Conservation (phyloP, 1,284 basidiomycete genomes). For the Ustilago nuda region DNA sequence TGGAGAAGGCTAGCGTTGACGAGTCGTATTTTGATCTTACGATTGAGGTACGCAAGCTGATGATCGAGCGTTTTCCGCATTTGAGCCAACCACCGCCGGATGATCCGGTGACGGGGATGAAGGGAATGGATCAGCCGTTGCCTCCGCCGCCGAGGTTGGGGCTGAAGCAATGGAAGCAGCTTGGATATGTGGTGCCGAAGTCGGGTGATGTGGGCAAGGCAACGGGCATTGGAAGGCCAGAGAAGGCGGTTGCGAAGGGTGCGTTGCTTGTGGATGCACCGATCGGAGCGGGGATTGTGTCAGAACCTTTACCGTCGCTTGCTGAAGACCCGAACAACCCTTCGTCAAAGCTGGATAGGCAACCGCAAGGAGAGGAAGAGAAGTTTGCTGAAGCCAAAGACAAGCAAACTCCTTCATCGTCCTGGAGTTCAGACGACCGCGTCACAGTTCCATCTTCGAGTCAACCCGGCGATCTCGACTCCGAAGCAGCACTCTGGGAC, state of each 20-base stretch:
- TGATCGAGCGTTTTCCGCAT: conserved; percentile 74
- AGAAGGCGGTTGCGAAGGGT: conserved; percentile 45
- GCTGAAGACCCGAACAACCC: conserved; percentile 2
- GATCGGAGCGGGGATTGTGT: conserved; percentile 38
- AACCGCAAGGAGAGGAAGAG: conserved; percentile 21
- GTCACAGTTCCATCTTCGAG: conserved; percentile 42
- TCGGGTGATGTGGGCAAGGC: conserved; percentile 70
- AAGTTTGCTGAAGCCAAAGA: conserved; percentile 50
- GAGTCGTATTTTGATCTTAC: conserved; percentile 70
- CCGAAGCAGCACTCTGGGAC: conserved; percentile 45
- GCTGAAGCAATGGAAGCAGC: conserved; percentile 75
- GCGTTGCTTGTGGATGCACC: conserved; percentile 48
- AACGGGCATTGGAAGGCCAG: conserved; percentile 54
- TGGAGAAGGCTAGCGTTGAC: conserved; percentile 75
- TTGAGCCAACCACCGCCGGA: conserved; percentile 71
- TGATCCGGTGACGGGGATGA: conserved; percentile 33
- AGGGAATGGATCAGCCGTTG: conserved; percentile 82
- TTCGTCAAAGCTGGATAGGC: conserved; percentile 44
- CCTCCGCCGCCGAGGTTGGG: conserved; percentile 78
- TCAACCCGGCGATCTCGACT: conserved; percentile 44
- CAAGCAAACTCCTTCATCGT: conserved; percentile 18
- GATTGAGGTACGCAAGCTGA: conserved; percentile 62
- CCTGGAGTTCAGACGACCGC: conserved; percentile 35
- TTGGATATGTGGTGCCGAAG: conserved; percentile 80
- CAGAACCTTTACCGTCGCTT: conserved; percentile 19